These are phyloP conservation scores for Lactarius akahatsu DNA, from an alignment of 768 basidiomycete genomes.

Conservation along the genomic window DNA sequence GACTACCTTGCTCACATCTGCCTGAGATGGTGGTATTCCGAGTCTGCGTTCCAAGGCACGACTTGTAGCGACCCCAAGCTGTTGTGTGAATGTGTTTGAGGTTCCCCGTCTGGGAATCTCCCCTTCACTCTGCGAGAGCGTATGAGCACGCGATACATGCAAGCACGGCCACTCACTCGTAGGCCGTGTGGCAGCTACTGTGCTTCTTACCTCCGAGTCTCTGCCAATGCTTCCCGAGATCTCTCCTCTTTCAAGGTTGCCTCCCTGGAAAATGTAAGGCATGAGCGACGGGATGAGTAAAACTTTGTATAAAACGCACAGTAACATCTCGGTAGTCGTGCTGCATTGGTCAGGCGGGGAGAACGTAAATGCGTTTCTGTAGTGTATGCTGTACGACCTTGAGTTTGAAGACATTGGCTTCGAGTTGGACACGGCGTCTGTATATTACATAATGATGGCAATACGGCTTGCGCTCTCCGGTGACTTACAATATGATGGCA, in stretches of 20 bases:
- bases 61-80: constrained; percentile 4
- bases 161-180: constrained; percentile 9
- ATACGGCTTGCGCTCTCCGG: background rate
- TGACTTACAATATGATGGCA: constrained; percentile 17
- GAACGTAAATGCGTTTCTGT: background rate
- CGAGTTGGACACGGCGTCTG: background rate
- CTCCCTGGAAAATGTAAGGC: background rate
- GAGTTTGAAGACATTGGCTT: background rate
- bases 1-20: constrained; percentile 3
- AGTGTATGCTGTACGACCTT: background rate
- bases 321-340: background rate
- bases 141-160: background rate
- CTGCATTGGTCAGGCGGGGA: background rate
- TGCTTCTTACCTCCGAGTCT: background rate
- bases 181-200: background rate
- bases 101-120: background rate
- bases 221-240: background rate
- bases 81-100: background rate
- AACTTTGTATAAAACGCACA: background rate
- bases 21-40: constrained; percentile 7
- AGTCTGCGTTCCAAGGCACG: constrained; percentile 20
- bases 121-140: background rate
- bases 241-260: background rate
- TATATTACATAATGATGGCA: background rate
- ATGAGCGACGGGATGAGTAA: too few species aligned